Base-by-base conservation (phyloP, 1,139 yeast species). In the Saccharomycopsis hybrid region DNA sequence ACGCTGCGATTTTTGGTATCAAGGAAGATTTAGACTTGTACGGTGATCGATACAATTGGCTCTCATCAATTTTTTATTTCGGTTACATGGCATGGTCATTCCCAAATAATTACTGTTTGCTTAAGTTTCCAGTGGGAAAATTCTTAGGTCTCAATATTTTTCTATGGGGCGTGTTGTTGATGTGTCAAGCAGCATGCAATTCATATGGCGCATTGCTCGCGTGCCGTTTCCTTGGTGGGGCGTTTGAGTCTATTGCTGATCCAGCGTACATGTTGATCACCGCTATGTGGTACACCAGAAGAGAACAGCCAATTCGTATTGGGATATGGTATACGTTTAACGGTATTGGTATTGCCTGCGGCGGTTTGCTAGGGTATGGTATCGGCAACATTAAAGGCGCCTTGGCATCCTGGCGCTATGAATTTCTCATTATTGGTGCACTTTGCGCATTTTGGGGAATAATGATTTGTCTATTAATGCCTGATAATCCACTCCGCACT, bases 181-280 rank as follows among this genome's bases (percentile, higher is more conserved):
- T 75, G 37, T 74, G 74, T 49, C 80, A 75, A 57, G 69, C 78
- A 29, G 78, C 78, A 2, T 70, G 74, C 50, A 66, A 68, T 47
- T 59, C 65, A 11, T 78, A 76, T 57, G 77, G 74, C 3, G 73
- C 80, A 0, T 65, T 76, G 40, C 65, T 78, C 62, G 71, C 74
- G 13, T 69, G 75, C 9, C 65, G 85, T 44, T 72, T 75, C 8
- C 56, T 78, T 8, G 60, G 80, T 33, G 89, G 88, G 1, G 61
- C 72, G 49, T 68, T 78, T 43, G 88, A 82, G 60, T 69, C 77
- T 45, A 69, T 77, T 3, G 67, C 77, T 51, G 75, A 81, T 24
- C 86, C 85, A 1, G 81, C 82, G 0, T 75, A 78, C 57, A 75
- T 80, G 32, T 71, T 82, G 28, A 67, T 82, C 35, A 74, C 80